Evolutionary conservation across 2,329 filamentous ascomycete genomes (phyloP), one percentile per base, ranked within the genome.

Genomic region (Gliomastix tumulicola): DNA sequence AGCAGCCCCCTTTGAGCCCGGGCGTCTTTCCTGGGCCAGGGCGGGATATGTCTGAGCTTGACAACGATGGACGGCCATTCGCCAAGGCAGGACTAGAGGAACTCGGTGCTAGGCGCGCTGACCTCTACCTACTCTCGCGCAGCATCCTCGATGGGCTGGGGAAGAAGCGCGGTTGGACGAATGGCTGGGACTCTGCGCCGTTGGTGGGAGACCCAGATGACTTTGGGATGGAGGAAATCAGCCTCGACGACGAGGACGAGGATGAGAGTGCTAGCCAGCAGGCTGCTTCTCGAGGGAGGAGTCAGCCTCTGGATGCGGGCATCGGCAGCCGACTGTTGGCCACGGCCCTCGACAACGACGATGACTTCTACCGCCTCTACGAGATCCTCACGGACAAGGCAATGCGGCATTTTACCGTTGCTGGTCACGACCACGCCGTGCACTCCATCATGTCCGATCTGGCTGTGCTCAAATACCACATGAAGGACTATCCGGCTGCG

Each of bases 301-400:
- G 49, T 1, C 42, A 44, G 5, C 23, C 32, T 11, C 27, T 17
- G 0, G 33, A 36, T 0, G 54, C 58, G 10, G 57, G 60, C 0
- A 49, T 63, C 1, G 49, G 55, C 12, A 60, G 74, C 34, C 65
- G 70, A 21, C 64, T 79, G 2, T 63, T 89, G 3, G 69, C 67
- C 18, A 71, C 74, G 3, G 81, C 81, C 0, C 60, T 85, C 3
- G 69, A 74, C 42, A 79, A 73, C 21, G 64, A 67, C 38, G 74
- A 76, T 13, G 74, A 77, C 34, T 89, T 84, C 46, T 81, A 81
- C 43, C 66, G 68, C 7, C 64, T 82, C 1, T 85, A 82, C 48
- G 79, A 90, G 52, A 79, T 77, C 9, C 68, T 96, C n/a, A 95
- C 87, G 7, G 84, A 92, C 48, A 82, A 85, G 43, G 82, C 89